phyloP scores from a whole-genome alignment of 1,284 basidiomycete genomes.

The Macrocystidia cucumis region DNA sequence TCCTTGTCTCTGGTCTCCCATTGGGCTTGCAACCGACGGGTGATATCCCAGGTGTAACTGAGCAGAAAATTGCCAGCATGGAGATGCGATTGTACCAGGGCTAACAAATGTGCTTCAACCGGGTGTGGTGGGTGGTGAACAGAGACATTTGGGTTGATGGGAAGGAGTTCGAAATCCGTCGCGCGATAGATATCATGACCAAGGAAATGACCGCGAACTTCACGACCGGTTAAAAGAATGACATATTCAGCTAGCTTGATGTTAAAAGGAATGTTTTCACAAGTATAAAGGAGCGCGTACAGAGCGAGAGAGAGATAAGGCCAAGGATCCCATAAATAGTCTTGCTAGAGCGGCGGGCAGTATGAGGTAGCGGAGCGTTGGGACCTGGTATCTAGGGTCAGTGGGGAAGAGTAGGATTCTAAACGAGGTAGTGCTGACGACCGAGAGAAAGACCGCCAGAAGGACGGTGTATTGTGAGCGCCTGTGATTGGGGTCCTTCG shows the following conservation, averaged over 20 bases:
- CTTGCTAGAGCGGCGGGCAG: constrained; percentile 50
- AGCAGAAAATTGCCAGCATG: constrained; percentile 80
- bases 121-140: constrained; percentile 68
- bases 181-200: constrained; percentile 85
- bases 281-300: constrained; percentile 35
- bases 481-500: constrained; percentile 53
- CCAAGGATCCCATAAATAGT: constrained; percentile 82
- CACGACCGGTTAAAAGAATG: constrained; percentile 82
- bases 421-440: constrained; percentile 31
- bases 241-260: constrained; percentile 72
- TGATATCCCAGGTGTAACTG: constrained; percentile 90
- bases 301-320: constrained; percentile 78
- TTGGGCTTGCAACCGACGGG: constrained; percentile 84
- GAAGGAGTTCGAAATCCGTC: constrained; percentile 89
- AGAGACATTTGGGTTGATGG: constrained; percentile 66
- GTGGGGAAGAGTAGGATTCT: constrained; percentile 1
- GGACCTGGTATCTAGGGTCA: constrained; percentile 33
- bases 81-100: constrained; percentile 83
- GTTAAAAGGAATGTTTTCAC: constrained; percentile 3
- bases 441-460: constrained; percentile 69
- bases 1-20: constrained; percentile 47
- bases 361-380: constrained; percentile 41
- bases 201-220: constrained; percentile 74
- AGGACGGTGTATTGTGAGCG: constrained; percentile 61
- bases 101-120: constrained; percentile 83